Conservation (phyloP, 78 protist species). For the Polysphondylium violaceum region DNA sequence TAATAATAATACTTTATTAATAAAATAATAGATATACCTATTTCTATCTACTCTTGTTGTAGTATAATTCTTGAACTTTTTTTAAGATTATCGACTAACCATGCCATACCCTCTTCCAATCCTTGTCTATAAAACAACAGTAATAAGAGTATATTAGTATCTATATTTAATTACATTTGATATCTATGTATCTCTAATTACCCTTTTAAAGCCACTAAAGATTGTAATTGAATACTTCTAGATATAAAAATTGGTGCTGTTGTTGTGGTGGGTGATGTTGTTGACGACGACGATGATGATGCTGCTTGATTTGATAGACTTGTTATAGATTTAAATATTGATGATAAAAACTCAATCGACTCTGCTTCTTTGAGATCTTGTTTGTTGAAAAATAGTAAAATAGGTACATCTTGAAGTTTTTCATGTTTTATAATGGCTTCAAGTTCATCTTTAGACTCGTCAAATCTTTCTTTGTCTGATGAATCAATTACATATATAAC, state of each 20-base stretch:
- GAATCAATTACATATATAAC: conserved; percentile 97
- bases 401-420: conserved; percentile 62
- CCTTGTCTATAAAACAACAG: conserved; percentile 27
- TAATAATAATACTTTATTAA: no score
- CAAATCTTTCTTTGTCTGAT: conserved; percentile 90
- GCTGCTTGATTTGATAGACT: background rate
- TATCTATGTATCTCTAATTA: no score
- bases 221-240: conserved; percentile 69
- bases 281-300: background rate
- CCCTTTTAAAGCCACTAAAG: conserved; percentile 60
- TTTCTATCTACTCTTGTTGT: no score
- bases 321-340: conserved; percentile 41
- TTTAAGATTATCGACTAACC: conserved; percentile 66
- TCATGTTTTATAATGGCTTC: conserved; percentile 14
- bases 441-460: conserved; percentile 70
- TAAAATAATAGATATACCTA: no score
- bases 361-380: conserved; percentile 70
- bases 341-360: conserved; percentile 32
- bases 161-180: no score
- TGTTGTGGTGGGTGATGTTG: background rate
- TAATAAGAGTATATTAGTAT: background rate
- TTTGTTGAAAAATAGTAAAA: conserved; percentile 72
- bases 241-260: background rate
- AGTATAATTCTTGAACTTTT: conserved; percentile 74
- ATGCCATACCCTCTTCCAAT: conserved; percentile 37